Conservation (phyloP, 2,329 filamentous ascomycete species). For the Herpotrichia juniperi region DNA sequence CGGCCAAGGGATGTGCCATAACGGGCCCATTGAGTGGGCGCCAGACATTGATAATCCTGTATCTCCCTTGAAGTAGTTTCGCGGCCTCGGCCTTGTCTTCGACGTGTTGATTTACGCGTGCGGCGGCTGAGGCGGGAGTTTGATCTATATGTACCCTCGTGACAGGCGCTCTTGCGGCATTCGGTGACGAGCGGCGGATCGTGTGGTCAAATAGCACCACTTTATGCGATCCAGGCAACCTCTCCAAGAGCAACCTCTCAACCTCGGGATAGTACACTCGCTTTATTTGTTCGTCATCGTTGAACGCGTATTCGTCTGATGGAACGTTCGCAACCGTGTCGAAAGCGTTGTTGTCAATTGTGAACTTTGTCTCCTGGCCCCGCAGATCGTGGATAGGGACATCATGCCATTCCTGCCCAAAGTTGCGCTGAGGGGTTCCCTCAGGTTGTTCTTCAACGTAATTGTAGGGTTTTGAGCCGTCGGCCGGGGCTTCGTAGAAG, state of each 20-base stretch:
- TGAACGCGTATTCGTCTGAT: constrained; percentile 64
- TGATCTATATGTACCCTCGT: constrained; percentile 83
- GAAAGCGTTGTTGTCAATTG: constrained; percentile 78
- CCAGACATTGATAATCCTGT: constrained; percentile 90
- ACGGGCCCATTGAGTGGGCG: constrained; percentile 66
- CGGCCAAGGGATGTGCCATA: constrained; percentile 62
- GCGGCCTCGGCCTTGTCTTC: constrained; percentile 66
- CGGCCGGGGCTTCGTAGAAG: constrained; percentile 68
- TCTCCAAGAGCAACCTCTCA: constrained; percentile 70
- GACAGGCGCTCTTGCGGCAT: constrained; percentile 71
- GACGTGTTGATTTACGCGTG: constrained; percentile 72
- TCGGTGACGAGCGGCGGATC: constrained; percentile 69
- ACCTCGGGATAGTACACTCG: constrained; percentile 84
- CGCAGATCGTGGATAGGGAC: constrained; percentile 76
- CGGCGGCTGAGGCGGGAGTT: constrained; percentile 67
- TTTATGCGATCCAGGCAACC: constrained; percentile 69
- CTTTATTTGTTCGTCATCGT: constrained; percentile 71
- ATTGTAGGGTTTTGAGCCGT: constrained; percentile 67
- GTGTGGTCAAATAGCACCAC: constrained; percentile 88
- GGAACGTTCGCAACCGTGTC: constrained; percentile 65
- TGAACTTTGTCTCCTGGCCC: constrained; percentile 69
- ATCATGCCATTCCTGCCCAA: constrained; percentile 52
- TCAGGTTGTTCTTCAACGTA: constrained; percentile 69
- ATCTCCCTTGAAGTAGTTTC: constrained; percentile 68
- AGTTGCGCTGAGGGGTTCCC: constrained; percentile 71